Evolutionary conservation across 495 filamentous ascomycete species (phyloP).

Genomic region (Elasticomyces elasticus): DNA sequence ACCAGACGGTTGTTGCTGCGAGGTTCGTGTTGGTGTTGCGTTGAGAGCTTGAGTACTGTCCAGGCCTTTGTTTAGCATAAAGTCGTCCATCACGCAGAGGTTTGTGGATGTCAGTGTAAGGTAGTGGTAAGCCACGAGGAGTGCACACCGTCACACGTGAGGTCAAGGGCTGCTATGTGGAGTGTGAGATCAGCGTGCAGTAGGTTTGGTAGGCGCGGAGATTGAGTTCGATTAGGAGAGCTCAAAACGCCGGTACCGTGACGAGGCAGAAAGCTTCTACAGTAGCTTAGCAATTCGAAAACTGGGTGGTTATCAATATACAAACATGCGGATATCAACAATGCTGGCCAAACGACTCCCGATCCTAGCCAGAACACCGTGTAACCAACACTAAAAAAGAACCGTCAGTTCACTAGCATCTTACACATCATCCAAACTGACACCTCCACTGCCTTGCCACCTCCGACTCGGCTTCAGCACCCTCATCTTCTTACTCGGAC

Average conservation of each 20-base stretch:
- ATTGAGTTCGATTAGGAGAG: background rate
- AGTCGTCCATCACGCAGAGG: background rate
- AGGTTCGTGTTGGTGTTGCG: background rate
- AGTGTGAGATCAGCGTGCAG: background rate
- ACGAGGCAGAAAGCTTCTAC: no score
- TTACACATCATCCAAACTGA: constrained; percentile 17
- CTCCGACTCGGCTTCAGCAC: constrained; percentile 31
- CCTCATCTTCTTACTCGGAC: constrained; percentile 35
- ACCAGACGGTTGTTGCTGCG: background rate
- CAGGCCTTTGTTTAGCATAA: background rate
- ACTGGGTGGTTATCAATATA: no score
- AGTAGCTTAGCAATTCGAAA: no score
- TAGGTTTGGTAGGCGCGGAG: background rate
- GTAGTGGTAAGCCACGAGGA: background rate
- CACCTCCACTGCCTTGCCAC: constrained; percentile 28
- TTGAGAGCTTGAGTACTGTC: background rate
- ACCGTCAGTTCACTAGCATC: background rate
- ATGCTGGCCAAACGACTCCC: no score
- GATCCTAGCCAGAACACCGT: no score
- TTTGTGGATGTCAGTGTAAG: no score
- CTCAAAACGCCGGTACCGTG: no score
- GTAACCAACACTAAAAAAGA: background rate
- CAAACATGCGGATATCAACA: no score
- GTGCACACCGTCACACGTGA: no score
- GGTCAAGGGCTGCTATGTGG: background rate